These are phyloP conservation scores for Mortierella sp. DNA, from an alignment of 371 early-diverging fungal species.

Conservation along the genomic window DNA sequence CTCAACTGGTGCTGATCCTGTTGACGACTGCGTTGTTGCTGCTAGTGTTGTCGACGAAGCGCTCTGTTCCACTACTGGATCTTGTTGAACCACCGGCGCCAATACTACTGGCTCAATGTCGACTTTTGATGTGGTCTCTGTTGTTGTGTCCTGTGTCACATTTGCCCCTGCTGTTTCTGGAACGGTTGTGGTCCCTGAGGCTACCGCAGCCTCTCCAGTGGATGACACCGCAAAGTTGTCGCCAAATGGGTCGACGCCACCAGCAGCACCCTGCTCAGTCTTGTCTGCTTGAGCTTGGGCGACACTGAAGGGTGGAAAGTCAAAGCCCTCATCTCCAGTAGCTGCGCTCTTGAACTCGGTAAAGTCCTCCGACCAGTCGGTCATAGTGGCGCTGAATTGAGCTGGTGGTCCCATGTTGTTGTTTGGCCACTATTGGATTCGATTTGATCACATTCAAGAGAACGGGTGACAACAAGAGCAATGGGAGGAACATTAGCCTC, in stretches of 20 bases:
- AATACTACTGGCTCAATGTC: constrained; percentile 14
- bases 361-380: constrained; percentile 49
- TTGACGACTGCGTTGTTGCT: not conserved
- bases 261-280: constrained; percentile 5
- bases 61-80: not conserved
- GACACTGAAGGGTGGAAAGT: constrained; percentile 42
- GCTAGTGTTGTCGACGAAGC: constrained; percentile 3
- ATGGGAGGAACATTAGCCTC: too few relatives aligned
- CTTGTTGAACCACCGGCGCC: constrained; percentile 16
- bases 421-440: constrained; percentile 40
- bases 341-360: constrained; percentile 37
- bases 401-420: constrained; percentile 29
- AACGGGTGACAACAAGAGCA: too few relatives aligned
- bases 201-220: not conserved
- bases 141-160: not conserved
- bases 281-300: constrained; percentile 2
- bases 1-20: not conserved
- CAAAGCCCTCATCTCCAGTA: constrained; percentile 35
- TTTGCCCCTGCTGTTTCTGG: not conserved
- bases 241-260: constrained; percentile 20
- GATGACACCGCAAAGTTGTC: constrained; percentile 11
- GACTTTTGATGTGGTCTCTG: not conserved
- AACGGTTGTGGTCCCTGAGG: not conserved
- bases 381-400: constrained; percentile 21
- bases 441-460: too few relatives aligned